phyloP scores from a whole-genome alignment of 2,329 filamentous ascomycete genomes.

The Arthrobotrys conoides region DNA sequence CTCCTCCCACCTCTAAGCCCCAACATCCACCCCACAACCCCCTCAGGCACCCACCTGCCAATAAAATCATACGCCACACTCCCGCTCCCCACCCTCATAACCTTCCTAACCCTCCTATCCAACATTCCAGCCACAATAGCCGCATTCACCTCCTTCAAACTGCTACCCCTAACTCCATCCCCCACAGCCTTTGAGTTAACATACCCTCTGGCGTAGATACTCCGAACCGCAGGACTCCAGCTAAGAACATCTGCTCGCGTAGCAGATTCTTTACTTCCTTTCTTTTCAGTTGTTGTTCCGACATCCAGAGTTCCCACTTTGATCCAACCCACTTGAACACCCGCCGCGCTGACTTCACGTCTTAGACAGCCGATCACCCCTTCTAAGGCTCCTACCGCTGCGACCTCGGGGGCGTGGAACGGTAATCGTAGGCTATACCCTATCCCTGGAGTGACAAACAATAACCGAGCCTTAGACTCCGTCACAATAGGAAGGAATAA shows the following conservation, averaged over 20 bases:
- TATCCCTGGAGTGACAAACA: constrained; percentile 84
- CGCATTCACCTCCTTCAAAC: constrained; percentile 83
- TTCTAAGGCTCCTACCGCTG: constrained; percentile 85
- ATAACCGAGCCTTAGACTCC: constrained; percentile 75
- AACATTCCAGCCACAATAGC: constrained; percentile 89
- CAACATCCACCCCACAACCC: constrained; percentile 93
- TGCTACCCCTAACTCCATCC: constrained; percentile 76
- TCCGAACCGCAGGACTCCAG: constrained; percentile 76
- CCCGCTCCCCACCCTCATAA: constrained; percentile 86
- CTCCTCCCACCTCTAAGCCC: constrained; percentile 72
- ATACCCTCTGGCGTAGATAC: constrained; percentile 76
- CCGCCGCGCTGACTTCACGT: constrained; percentile 79
- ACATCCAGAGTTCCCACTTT: constrained; percentile 94
- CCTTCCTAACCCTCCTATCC: constrained; percentile 71
- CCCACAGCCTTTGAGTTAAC: constrained; percentile 69
- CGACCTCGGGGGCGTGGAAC: constrained; percentile 87
- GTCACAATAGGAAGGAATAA: constrained; percentile 85
- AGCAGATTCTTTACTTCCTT: constrained; percentile 65
- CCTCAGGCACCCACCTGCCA: constrained; percentile 81
- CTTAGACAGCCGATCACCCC: constrained; percentile 75
- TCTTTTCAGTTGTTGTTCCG: constrained; percentile 68
- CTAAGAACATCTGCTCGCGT: constrained; percentile 71
- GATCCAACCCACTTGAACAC: constrained; percentile 85
- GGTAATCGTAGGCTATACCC: constrained; percentile 84
- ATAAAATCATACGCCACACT: constrained; percentile 87